A percentile compares a stretch with the other conserved stretches of the same genome.
Evolutionary conservation across 345 rosid species (phyloP).

Genomic region (Euphorbia peplus): DNA sequence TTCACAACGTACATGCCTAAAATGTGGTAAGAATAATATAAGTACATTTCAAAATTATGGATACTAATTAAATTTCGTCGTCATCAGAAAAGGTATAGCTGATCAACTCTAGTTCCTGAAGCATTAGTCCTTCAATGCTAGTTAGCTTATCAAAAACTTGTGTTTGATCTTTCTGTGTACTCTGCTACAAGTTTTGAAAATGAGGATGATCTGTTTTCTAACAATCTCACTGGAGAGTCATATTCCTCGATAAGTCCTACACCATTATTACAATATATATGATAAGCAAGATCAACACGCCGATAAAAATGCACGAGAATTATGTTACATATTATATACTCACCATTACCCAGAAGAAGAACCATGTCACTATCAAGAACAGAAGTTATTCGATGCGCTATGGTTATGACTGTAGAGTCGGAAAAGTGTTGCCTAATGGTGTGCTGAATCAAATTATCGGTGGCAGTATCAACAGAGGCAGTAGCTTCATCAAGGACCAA

Average conservation of each 20-base stretch:
- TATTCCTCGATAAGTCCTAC: conserved; percentile 67
- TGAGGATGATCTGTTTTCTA: conserved; percentile 60
- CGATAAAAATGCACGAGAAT: neutral
- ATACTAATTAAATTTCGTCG: neutral
- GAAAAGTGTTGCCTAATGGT: conserved; percentile 63
- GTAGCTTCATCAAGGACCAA: conserved; percentile 90
- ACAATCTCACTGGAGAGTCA: conserved; percentile 56
- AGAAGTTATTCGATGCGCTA: conserved; percentile 82
- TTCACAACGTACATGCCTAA: neutral
- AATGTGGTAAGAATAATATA: neutral
- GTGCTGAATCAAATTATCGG: conserved; percentile 77
- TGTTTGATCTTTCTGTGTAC: conserved; percentile 57
- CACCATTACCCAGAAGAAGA: conserved; percentile 66
- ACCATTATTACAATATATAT: neutral
- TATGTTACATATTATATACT: conserved; percentile 12
- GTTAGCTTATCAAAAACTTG: conserved; percentile 31
- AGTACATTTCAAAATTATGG: neutral
- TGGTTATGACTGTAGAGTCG: conserved; percentile 66
- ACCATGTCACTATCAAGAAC: conserved; percentile 82
- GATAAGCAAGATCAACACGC: neutral
- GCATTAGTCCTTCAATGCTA: neutral
- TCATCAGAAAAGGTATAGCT: neutral
- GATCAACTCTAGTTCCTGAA: neutral
- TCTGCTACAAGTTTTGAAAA: conserved; percentile 74
- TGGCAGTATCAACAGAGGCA: conserved; percentile 82